Evolutionary conservation across 2,329 filamentous ascomycete species (phyloP).

Genomic region (Ceratocystis diversiconidia): DNA sequence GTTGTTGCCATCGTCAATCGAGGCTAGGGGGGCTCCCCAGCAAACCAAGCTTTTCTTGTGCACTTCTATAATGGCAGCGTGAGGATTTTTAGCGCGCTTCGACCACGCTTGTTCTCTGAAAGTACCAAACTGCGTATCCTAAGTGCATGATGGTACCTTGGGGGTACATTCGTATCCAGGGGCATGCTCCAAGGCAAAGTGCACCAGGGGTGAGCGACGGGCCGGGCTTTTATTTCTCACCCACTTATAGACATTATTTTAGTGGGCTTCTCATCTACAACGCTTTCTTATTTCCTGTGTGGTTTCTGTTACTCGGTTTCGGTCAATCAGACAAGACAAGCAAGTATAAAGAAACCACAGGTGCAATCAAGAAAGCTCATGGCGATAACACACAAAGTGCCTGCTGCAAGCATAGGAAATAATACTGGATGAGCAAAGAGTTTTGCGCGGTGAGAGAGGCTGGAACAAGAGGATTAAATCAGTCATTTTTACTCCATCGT

Average conservation of each 20-base stretch:
- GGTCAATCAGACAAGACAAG: background rate
- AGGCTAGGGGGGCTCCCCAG: background rate
- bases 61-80: background rate
- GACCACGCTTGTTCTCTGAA: background rate
- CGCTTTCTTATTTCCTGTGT: background rate
- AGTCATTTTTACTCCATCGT: too few relatives aligned
- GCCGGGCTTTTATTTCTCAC: background rate
- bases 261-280: background rate
- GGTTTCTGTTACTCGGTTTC: background rate
- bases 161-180: conserved; percentile 5
- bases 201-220: conserved; percentile 1
- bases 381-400: too few relatives aligned
- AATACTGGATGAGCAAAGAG: too few relatives aligned
- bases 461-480: too few relatives aligned
- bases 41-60: background rate
- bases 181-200: background rate
- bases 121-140: background rate
- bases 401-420: too few relatives aligned
- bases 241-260: background rate
- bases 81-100: conserved; percentile 1
- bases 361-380: too few relatives aligned
- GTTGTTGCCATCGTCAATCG: background rate
- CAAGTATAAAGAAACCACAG: too few relatives aligned
- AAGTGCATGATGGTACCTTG: background rate
- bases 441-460: too few relatives aligned